Percentiles rank a stretch among this genome's conserved stretches.
Conservation (phyloP, 345 rosid genomes). For the Kandelia obovata region DNA sequence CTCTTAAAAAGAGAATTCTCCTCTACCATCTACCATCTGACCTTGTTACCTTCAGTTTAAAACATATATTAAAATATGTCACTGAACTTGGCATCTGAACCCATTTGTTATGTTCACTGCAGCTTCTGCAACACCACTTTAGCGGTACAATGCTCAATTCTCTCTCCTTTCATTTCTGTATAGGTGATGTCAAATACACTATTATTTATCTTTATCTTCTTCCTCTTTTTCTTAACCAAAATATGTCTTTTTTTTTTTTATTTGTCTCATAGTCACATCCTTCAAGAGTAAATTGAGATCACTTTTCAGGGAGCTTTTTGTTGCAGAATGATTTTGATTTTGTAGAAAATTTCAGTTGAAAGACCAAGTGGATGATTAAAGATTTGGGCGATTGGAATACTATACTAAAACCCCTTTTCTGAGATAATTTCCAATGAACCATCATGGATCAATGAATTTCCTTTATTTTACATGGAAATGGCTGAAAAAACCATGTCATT, state of each 20-base stretch:
- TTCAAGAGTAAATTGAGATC: slow-evolving; percentile 6
- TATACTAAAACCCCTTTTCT: neutral
- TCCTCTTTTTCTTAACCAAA: slow-evolving; percentile 3
- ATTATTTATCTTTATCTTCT: neutral
- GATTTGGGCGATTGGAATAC: neutral
- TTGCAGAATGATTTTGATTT: neutral
- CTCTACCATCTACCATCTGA: slow-evolving; percentile 6
- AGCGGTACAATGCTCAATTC: slow-evolving; percentile 61
- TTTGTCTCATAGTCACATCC: neutral
- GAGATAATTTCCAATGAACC: neutral
- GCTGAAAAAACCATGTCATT: slow-evolving; percentile 3
- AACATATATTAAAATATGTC: slow-evolving; percentile 46
- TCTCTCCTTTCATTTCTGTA: neutral
- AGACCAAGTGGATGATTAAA: neutral
- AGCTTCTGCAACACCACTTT: slow-evolving; percentile 95
- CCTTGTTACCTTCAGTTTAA: neutral
- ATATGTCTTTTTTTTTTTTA: neutral
- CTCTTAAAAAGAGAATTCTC: neutral
- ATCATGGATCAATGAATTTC: slow-evolving; percentile 12
- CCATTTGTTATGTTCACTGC: slow-evolving; percentile 96
- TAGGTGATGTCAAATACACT: neutral
- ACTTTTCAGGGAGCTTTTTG: slow-evolving; percentile 1
- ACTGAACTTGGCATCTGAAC: slow-evolving; percentile 63
- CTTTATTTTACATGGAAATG: slow-evolving; percentile 18
- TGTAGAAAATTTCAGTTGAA: slow-evolving; percentile 12